phyloP scores from a whole-genome alignment of 1,139 yeast species.

The Geotrichum restrictum region DNA sequence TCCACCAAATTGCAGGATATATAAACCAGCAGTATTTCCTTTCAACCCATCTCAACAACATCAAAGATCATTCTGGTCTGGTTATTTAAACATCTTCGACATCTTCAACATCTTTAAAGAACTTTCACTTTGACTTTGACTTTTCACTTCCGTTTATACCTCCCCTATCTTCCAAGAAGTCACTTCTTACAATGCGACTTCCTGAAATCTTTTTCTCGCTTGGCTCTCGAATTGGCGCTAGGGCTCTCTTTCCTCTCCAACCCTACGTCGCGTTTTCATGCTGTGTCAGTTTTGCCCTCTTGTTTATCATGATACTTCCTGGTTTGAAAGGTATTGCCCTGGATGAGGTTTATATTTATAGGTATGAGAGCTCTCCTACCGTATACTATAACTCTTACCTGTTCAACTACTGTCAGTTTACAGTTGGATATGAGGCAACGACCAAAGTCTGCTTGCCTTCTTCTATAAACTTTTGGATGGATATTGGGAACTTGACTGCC shows the following conservation, averaged over 20 bases:
- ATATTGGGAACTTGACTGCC: neutral
- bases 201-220: too few relatives aligned
- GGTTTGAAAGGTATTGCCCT: slow-evolving; percentile 4
- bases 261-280: slow-evolving; percentile 3
- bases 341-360: slow-evolving; percentile 6
- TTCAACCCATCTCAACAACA: too few relatives aligned
- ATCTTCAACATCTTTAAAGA: too few relatives aligned
- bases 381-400: slow-evolving; percentile 8
- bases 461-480: neutral
- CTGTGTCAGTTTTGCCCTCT: neutral
- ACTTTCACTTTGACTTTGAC: too few relatives aligned
- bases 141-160: too few relatives aligned
- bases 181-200: too few relatives aligned
- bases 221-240: neutral
- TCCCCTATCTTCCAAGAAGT: too few relatives aligned
- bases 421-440: neutral
- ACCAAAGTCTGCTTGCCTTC: neutral
- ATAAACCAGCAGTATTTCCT: too few relatives aligned
- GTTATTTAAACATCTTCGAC: too few relatives aligned
- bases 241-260: neutral
- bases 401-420: slow-evolving; percentile 6
- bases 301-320: slow-evolving; percentile 9
- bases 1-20: too few relatives aligned
- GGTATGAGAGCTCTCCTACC: neutral
- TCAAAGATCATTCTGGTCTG: too few relatives aligned